Percentiles rank a stretch among this genome's conserved stretches.
Evolutionary conservation across 495 filamentous ascomycete genomes (phyloP).

Genomic region (Schizothecium vesticola): DNA sequence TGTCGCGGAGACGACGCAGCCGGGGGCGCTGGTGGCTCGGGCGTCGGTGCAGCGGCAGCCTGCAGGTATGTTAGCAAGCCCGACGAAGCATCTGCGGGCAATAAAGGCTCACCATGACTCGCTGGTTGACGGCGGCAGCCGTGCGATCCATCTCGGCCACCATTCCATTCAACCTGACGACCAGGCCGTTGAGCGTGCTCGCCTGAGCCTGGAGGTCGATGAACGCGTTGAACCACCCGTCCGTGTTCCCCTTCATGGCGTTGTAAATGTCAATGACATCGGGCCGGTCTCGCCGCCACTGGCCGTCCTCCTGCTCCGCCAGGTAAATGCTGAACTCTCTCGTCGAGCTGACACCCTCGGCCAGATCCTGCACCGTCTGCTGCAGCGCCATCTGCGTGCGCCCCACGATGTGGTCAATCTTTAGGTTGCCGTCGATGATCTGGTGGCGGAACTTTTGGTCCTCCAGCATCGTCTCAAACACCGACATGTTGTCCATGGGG

Average conservation of each 20-base stretch:
- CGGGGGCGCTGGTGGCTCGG: neutral
- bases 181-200: constrained; percentile 51
- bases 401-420: constrained; percentile 82
- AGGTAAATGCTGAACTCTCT: constrained; percentile 74
- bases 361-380: constrained; percentile 69
- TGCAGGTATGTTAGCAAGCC: constrained; percentile 8
- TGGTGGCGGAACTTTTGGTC: constrained; percentile 74
- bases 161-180: constrained; percentile 60
- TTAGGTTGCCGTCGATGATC: constrained; percentile 81
- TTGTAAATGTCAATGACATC: constrained; percentile 61
- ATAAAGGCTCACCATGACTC: constrained; percentile 43
- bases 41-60: constrained; percentile 2
- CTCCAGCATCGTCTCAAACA: constrained; percentile 86
- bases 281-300: constrained; percentile 47
- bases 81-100: neutral
- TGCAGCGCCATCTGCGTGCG: constrained; percentile 70
- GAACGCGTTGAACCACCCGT: constrained; percentile 77
- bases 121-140: constrained; percentile 67
- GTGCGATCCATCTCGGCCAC: constrained; percentile 73
- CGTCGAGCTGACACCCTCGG: constrained; percentile 70
- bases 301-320: constrained; percentile 51
- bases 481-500: constrained; percentile 73
- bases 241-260: constrained; percentile 78
- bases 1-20: constrained; percentile 17
- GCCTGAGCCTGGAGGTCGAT: constrained; percentile 63